Percentiles rank a stretch among this genome's conserved stretches.
Conservation (phyloP, 768 basidiomycete species). For the Paxillus ammoniavirescens region DNA sequence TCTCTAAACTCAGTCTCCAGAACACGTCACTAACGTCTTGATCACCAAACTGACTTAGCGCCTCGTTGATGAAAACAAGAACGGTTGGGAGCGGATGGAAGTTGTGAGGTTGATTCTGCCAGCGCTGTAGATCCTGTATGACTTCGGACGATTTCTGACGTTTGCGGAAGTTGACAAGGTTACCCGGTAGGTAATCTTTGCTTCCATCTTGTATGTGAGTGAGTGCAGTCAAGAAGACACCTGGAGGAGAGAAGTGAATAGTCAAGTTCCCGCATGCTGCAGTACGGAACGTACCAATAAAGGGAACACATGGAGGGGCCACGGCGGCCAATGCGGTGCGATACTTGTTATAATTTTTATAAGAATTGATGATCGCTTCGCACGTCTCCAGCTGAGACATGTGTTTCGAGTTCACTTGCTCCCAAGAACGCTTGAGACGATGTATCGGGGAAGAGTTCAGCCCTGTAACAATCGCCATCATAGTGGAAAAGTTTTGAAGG, state of each 20-base stretch:
- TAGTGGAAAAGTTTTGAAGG: constrained; percentile 66
- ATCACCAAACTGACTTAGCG: constrained; percentile 36
- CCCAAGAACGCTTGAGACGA: constrained; percentile 65
- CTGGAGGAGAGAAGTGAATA: constrained; percentile 22
- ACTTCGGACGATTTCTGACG: constrained; percentile 54
- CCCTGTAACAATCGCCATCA: constrained; percentile 68
- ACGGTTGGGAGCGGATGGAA: constrained; percentile 44
- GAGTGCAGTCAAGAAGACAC: constrained; percentile 57
- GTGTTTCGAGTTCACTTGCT: constrained; percentile 48
- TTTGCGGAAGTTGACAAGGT: constrained; percentile 59
- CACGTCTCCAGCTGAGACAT: constrained; percentile 50
- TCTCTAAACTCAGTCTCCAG: constrained; percentile 47
- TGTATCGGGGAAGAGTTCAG: constrained; percentile 64
- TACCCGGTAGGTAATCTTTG: constrained; percentile 43
- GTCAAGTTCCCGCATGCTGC: neutral
- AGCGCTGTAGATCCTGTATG: constrained; percentile 55
- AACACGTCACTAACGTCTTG: constrained; percentile 33
- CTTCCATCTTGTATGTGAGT: constrained; percentile 65
- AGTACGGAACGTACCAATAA: constrained; percentile 49
- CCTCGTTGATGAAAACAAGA: constrained; percentile 41
- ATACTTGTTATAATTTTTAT: constrained; percentile 68
- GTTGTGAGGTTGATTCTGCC: constrained; percentile 56
- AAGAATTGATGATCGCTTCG: constrained; percentile 60
- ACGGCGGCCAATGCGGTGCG: constrained; percentile 51
- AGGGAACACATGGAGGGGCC: constrained; percentile 67